Evolutionary conservation across 2,329 filamentous ascomycete genomes (phyloP).

Genomic region (Metarhizium sp.): DNA sequence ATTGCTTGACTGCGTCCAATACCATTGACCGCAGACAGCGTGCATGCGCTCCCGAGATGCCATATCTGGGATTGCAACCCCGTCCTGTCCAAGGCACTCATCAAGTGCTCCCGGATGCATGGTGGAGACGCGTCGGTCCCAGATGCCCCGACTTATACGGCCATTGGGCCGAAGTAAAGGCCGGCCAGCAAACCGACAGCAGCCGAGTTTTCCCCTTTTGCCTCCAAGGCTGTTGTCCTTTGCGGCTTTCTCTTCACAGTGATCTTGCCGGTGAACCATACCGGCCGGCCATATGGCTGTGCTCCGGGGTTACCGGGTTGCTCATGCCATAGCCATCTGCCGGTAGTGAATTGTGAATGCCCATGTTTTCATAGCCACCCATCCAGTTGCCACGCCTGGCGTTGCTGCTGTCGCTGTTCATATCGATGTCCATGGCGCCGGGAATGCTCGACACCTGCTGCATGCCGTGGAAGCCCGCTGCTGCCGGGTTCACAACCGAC

Average conservation of each 20-base stretch:
- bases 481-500: not conserved
- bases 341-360: not conserved
- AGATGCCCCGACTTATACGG: not conserved
- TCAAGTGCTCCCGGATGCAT: not conserved
- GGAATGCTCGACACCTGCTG: not conserved
- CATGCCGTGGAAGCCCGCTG: slow-evolving; percentile 1
- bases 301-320: not conserved
- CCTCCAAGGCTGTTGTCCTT: no score
- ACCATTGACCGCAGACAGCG: no score
- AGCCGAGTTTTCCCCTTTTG: not conserved
- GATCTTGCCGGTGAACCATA: not conserved
- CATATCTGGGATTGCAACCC: not conserved
- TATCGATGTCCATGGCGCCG: slow-evolving; percentile 3
- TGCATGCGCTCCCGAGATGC: no score
- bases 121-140: not conserved
- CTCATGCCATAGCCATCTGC: not conserved
- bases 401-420: not conserved
- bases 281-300: not conserved
- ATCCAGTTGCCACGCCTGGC: slow-evolving; percentile 3
- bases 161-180: not conserved
- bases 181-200: not conserved
- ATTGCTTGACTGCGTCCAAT: no score
- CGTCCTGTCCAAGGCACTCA: no score
- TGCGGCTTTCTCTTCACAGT: not conserved
- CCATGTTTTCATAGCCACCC: slow-evolving; percentile 2